Evolutionary conservation across 345 rosid genomes (phyloP), one percentile per base, ranked within the genome.

Genomic region (Cardiospermum halicacabum): DNA sequence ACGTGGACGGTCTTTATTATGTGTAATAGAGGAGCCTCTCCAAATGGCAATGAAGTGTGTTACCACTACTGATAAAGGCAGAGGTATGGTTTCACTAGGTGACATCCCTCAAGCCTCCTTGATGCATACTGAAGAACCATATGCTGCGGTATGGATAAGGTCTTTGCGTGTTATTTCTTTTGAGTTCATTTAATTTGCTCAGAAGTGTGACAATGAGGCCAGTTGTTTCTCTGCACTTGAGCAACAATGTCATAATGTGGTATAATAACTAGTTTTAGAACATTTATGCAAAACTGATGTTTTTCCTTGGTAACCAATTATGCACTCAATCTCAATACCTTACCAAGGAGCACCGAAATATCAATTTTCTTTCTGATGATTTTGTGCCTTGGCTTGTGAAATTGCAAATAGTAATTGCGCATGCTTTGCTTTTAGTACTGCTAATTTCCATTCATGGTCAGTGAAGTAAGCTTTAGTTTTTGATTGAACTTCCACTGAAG

Each of bases 71-170:
- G 76, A 76, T 62, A 92, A 87, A 85, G 98, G 96, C 73, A 84
- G 85, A 80, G 95, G 92, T 48, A 82, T 87, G 81, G 75, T 70
- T 68, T 82, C 96, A 36, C 64, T 68, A 28, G 68, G 61, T 71
- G 91, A 84, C 69, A 80, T 87, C 78, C 84, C 86, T 63, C 82
- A 81, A 74, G 82, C 91, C 43, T 71, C 85, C 54, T 81, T 92
- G 71, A 76, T 92, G 62, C 96, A 85, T 73, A 58, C 30, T 25
- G 96, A 92, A 77, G 80, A 89, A 70, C 95, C 98, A 39, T 81
- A 81, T 66, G 81, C 88, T 53, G 71, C 77, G 84, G 96, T 92
- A 83, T 61, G 66, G 67, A 25, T 22, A 40, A n/a, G n/a, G n/a
- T n/a, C n/a, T n/a, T 31, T 70, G 39, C 60, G 30, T 19, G 34